phyloP scores from a whole-genome alignment of 257 asterid genomes.

The Solanum piurae region DNA sequence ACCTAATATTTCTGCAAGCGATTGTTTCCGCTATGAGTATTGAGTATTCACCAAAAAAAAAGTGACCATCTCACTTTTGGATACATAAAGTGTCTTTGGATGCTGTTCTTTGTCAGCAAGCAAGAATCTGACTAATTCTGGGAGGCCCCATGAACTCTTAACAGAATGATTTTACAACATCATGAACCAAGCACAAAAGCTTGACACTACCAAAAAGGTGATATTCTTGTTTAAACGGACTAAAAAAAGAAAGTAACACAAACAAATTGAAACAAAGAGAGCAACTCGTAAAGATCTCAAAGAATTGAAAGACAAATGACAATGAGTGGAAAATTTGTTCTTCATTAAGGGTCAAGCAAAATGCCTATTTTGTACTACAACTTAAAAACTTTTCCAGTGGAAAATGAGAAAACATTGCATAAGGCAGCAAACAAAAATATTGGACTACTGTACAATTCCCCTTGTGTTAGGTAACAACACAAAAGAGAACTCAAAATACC shows the following conservation, averaged over 20 bases:
- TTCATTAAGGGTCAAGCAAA: not conserved
- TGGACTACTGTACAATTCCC: constrained; percentile 6
- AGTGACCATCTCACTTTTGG: not conserved
- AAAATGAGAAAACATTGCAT: not conserved
- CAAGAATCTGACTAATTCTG: not conserved
- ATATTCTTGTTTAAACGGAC: not conserved
- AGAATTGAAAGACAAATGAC: not conserved
- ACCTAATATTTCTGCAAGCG: no score
- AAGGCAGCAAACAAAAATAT: not conserved
- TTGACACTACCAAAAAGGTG: not conserved
- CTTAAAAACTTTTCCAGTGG: not conserved
- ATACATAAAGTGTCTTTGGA: not conserved
- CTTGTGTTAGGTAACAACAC: not conserved
- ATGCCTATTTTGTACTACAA: not conserved
- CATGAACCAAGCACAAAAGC: not conserved
- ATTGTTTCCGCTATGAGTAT: not conserved
- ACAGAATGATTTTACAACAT: not conserved
- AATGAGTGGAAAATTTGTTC: not conserved
- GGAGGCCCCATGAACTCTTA: not conserved
- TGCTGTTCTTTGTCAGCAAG: not conserved
- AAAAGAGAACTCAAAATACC: not conserved
- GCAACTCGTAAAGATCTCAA: not conserved
- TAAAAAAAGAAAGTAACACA: not conserved
- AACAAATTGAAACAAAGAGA: not conserved
- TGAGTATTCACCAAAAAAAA: not conserved